Base-by-base conservation (phyloP, 1,139 yeast genomes). In the Pichia sp. region DNA sequence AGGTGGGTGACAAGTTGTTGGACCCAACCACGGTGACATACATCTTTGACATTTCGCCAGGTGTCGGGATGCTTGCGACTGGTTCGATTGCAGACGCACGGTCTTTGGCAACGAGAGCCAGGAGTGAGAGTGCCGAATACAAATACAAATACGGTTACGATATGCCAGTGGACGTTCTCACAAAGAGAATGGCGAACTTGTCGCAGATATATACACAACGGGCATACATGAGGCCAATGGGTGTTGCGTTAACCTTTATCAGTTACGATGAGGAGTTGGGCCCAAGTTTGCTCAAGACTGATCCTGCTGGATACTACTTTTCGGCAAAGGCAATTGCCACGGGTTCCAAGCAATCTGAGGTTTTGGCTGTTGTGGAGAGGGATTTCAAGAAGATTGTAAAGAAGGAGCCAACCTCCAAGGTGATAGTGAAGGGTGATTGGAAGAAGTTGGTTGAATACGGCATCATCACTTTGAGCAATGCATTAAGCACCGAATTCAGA, bases 221-320 rank as follows among this genome's bases (percentile, higher is more conserved):
- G 69, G 99, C 99, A n/a, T 93, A 93, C 72, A 93, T 93, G 98
- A 83, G 99, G 72, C 99, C 99, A 31, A 77, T 92, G 62, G 97
- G 97, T 43, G 97, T 91, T 55, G 90, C 96, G 33, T 79, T 91
- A 67, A 91, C 97, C 27, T 87, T 93, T 67, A 80, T 92, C 58
- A 84, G 95, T 50, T 85, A 87, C 56, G 98, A 92, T 70, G 96
- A 88, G 67, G 93, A 85, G 69, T 72, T 76, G 58, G 99, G 98
- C 0, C 97, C 99, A n/a, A 83, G 84, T 66, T 78, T 93, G 60
- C 90, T 81, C 75, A 93, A 93, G 74, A 86, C 95, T 63, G 99
- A 93, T 71, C 99, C 99, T 31, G 98, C 99, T 10, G 99, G 99
- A 5, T 93, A 93, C 73, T 93, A 78, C 69, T 86, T 90, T 52